Conservation (phyloP, 192 early-diverging fungal genomes). For the Rhizoclosmatium sp. region DNA sequence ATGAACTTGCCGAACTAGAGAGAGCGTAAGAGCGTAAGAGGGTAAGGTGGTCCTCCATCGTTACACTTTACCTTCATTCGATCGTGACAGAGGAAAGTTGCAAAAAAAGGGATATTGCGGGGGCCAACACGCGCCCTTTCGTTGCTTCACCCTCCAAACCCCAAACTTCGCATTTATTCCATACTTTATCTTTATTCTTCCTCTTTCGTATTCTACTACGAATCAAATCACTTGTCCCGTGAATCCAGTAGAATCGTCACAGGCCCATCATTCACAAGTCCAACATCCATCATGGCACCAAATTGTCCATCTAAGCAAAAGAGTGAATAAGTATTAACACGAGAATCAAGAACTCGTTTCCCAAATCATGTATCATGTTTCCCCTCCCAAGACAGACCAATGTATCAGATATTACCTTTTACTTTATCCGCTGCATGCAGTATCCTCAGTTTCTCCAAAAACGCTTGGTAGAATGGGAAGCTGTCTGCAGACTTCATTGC, state of each 20-base stretch:
- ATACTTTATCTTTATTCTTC: no score
- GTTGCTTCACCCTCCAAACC: not conserved
- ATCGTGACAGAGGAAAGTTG: no score
- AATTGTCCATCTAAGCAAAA: conserved; percentile 77
- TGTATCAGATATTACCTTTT: conserved; percentile 61
- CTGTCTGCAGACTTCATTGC: conserved; percentile 80
- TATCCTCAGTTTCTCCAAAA: conserved; percentile 72
- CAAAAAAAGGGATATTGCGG: not conserved
- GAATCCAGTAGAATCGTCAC: conserved; percentile 34
- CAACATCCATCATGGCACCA: conserved; percentile 97
- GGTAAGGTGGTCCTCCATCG: no score
- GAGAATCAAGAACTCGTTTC: not conserved
- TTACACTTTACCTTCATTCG: no score
- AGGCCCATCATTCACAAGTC: conserved; percentile 80
- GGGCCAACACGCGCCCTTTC: not conserved
- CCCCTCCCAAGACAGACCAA: not conserved
- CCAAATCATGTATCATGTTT: not conserved
- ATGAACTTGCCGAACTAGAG: conserved; percentile 97
- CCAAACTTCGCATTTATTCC: no score
- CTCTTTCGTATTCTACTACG: no score
- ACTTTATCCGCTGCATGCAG: conserved; percentile 72
- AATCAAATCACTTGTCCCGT: not conserved
- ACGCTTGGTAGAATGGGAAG: conserved; percentile 76
- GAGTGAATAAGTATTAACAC: conserved; percentile 2
- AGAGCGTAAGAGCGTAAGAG: no score